Conservation (phyloP, 768 basidiomycete genomes). For the Kwoniella sp. region DNA sequence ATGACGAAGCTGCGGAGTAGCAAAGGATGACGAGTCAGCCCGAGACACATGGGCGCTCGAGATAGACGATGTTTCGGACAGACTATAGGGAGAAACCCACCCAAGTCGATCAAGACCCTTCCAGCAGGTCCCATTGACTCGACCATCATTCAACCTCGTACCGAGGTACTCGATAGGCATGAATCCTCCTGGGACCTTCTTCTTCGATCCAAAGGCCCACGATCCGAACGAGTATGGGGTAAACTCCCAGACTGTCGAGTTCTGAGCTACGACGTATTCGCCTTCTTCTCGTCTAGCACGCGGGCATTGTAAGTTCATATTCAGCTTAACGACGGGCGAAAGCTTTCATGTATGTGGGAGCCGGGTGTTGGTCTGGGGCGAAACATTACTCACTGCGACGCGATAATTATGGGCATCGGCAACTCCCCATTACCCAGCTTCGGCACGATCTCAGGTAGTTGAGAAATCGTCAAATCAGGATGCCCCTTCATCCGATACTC, state of each 20-base stretch:
- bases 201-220: slow-evolving; percentile 49
- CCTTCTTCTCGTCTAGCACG: slow-evolving; percentile 44
- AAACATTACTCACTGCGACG: slow-evolving; percentile 49
- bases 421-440: slow-evolving; percentile 35
- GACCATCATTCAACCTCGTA: slow-evolving; percentile 65
- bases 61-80: background rate
- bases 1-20: slow-evolving; percentile 63
- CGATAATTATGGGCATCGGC: slow-evolving; percentile 54
- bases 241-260: slow-evolving; percentile 55
- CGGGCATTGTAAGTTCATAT: background rate
- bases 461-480: slow-evolving; percentile 50
- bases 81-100: slow-evolving; percentile 28
- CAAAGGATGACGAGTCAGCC: slow-evolving; percentile 33
- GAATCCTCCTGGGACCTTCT: slow-evolving; percentile 66
- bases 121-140: slow-evolving; percentile 66
- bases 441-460: slow-evolving; percentile 28
- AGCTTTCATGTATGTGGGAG: background rate
- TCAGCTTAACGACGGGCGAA: too few species aligned
- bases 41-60: too few species aligned
- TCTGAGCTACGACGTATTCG: slow-evolving; percentile 48
- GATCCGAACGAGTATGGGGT: slow-evolving; percentile 53
- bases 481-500: slow-evolving; percentile 43
- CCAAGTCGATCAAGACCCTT: slow-evolving; percentile 70
- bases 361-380: background rate
- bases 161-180: slow-evolving; percentile 63